Evolutionary conservation across 495 filamentous ascomycete genomes (phyloP).

Genomic region (Penicillium cosmopolitanum): DNA sequence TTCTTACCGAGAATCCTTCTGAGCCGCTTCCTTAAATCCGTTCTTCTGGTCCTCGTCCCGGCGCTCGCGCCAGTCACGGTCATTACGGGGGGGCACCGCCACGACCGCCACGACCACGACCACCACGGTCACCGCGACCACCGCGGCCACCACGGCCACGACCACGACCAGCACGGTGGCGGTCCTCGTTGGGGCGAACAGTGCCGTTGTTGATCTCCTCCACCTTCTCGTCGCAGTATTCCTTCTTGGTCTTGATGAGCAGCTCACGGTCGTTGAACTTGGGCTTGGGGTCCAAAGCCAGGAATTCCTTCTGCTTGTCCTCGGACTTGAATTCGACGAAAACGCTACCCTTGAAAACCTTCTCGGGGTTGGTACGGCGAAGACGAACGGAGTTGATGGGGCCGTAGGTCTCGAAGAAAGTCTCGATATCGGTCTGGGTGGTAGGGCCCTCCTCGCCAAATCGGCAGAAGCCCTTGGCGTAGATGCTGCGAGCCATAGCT

Average conservation of each 20-base stretch:
- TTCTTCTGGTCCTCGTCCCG: slow-evolving; percentile 66
- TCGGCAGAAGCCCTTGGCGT: slow-evolving; percentile 90
- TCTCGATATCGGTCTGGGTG: slow-evolving; percentile 90
- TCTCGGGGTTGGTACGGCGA: slow-evolving; percentile 65
- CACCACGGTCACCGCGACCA: slow-evolving; percentile 34
- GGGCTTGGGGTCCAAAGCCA: slow-evolving; percentile 78
- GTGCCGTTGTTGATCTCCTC: slow-evolving; percentile 74
- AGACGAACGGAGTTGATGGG: slow-evolving; percentile 83
- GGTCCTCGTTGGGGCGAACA: slow-evolving; percentile 56
- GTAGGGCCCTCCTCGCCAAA: slow-evolving; percentile 77
- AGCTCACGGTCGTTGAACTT: slow-evolving; percentile 76
- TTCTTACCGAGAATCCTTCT: slow-evolving; percentile 53
- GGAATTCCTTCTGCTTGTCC: slow-evolving; percentile 75
- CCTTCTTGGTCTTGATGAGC: slow-evolving; percentile 79
- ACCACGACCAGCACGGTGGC: slow-evolving; percentile 36
- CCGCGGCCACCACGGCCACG: slow-evolving; percentile 32
- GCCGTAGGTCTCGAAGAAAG: slow-evolving; percentile 84
- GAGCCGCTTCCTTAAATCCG: slow-evolving; percentile 52
- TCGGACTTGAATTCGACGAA: slow-evolving; percentile 87
- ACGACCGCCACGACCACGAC: slow-evolving; percentile 33
- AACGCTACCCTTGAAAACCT: slow-evolving; percentile 87
- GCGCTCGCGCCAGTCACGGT: slow-evolving; percentile 70
- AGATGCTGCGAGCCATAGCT: slow-evolving; percentile 64
- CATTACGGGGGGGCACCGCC: slow-evolving; percentile 40
- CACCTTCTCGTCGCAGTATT: slow-evolving; percentile 81